Base-by-base conservation (phyloP, 345 rosid species). In the Syzygium grande region DNA sequence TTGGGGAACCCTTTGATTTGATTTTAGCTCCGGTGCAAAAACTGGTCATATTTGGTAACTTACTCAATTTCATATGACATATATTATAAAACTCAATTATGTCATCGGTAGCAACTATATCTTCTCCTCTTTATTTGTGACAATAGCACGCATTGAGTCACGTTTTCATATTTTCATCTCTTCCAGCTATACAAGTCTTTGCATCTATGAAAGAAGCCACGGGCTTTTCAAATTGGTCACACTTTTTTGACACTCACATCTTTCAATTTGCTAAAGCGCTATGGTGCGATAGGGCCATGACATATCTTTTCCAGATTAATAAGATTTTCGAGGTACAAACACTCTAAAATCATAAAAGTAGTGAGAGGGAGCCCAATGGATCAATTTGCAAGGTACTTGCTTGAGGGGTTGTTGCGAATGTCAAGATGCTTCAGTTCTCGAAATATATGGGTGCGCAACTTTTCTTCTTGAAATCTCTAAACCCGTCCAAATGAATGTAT, bases 171-270 rank as follows among this genome's bases (percentile, higher is more conserved):
- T 34, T 14, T 61, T 4, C 38, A 61, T 61, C 9, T n/a, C 73
- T 61, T 30, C 5, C 38, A 6, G 7, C 0, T 1, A 4, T 14
- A 61, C 9, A 14, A 61, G 19, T 30, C 19, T 61, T 13, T n/a
- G 34, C 73, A 61, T 4, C 73, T 61, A 0, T 14, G 38, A n/a
- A 61, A 61, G 34, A 61, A 61, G 19, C 73, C 5, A n/a, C 0
- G 6, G 5, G 29, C 6, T n/a, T 61, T n/a, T n/a, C 0, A 3
- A 3, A n/a, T 61, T 4, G 2, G 0, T n/a, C 34, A 7, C 73
- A 13, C 73, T 13, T 61, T 61, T 61, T 61, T 61, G 38, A 14
- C 38, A n/a, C 38, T 61, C 4, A 2, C 19, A 61, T 5, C 73
- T 61, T 61, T 61, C 19, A 61, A 61, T 61, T n/a, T 61, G 73